These are phyloP conservation scores for Fistulinella prunicolor DNA, from an alignment of 768 basidiomycete genomes.

Conservation along the genomic window DNA sequence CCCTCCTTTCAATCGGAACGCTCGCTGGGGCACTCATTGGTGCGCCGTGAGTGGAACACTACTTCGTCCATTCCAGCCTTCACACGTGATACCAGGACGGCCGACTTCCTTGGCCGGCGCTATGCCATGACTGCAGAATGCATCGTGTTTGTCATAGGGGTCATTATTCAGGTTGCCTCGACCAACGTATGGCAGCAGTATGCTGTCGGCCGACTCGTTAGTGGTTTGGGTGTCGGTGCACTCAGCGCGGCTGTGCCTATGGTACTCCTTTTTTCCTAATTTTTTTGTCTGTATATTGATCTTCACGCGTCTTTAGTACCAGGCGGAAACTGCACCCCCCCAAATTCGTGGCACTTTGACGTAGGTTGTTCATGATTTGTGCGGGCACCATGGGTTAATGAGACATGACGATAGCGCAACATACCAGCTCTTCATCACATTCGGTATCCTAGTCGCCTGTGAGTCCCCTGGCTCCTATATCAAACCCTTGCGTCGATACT, in stretches of 20 bases:
- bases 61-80: neutral
- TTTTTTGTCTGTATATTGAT: neutral
- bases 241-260: conserved; percentile 68
- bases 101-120: conserved; percentile 63
- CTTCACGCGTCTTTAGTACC: conserved; percentile 41
- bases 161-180: conserved; percentile 56
- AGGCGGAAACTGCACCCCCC: conserved; percentile 70
- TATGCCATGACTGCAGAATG: conserved; percentile 66
- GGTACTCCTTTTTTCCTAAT: conserved; percentile 23
- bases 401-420: conserved; percentile 34
- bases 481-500: neutral
- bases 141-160: conserved; percentile 54
- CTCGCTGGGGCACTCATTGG: conserved; percentile 59
- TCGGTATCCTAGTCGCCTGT: conserved; percentile 69
- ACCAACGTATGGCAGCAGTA: conserved; percentile 61
- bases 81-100: conserved; percentile 38
- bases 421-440: conserved; percentile 64
- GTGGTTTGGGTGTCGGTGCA: conserved; percentile 67
- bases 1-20: conserved; percentile 69
- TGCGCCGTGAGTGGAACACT: conserved; percentile 47
- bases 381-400: neutral
- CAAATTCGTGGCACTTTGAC: conserved; percentile 70
- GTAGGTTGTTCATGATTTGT: conserved; percentile 6
- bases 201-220: conserved; percentile 60
- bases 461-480: conserved; percentile 14